phyloP scores from a whole-genome alignment of 2,329 filamentous ascomycete species.

The Cryoendolithus antarcticus region DNA sequence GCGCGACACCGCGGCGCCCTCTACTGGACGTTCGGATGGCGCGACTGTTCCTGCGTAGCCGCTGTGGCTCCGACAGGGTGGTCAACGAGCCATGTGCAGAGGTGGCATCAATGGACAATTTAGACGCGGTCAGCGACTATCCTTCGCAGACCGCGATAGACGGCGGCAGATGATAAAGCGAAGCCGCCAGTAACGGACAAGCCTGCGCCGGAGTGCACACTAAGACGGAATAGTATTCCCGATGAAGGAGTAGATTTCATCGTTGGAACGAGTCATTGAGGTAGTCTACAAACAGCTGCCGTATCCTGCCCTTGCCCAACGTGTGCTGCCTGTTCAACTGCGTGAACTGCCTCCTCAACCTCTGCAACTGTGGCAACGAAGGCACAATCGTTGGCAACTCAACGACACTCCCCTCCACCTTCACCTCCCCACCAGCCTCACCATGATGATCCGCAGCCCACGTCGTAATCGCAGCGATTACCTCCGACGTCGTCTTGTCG shows the following conservation, averaged over 20 bases:
- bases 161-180: too few relatives aligned
- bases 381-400: conserved; percentile 58
- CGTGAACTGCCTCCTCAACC: conserved; percentile 66
- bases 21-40: too few relatives aligned
- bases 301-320: conserved; percentile 26
- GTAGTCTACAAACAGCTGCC: conserved; percentile 29
- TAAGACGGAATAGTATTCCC: too few relatives aligned
- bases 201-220: too few relatives aligned
- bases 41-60: too few relatives aligned
- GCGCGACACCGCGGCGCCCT: too few relatives aligned
- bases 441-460: conserved; percentile 52
- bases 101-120: too few relatives aligned
- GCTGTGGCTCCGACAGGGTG: too few relatives aligned
- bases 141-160: too few relatives aligned
- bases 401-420: conserved; percentile 39
- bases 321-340: conserved; percentile 57
- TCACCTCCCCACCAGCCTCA: conserved; percentile 49
- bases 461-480: conserved; percentile 57
- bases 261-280: conserved; percentile 27
- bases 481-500: conserved; percentile 65
- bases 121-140: too few relatives aligned
- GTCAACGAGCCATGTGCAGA: too few relatives aligned
- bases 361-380: conserved; percentile 60
- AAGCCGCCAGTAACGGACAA: too few relatives aligned
- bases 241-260: conserved; percentile 5